Conservation (phyloP, 1,139 yeast species). For the Yamadazyma dendronema region DNA sequence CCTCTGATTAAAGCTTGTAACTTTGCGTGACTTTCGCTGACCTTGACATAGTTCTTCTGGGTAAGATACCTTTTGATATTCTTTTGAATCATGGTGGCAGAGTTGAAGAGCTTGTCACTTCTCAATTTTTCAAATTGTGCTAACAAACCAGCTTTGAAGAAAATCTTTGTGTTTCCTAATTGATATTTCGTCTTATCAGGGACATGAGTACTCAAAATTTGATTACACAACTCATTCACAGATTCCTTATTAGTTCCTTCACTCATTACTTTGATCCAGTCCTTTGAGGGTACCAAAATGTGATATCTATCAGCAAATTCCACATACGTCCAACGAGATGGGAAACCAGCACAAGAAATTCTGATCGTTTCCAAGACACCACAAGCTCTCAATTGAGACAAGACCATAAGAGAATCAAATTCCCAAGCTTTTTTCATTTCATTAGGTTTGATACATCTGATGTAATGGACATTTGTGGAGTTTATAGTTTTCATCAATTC, state of each 20-base stretch:
- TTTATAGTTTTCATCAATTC: constrained; percentile 92
- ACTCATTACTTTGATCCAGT: constrained; percentile 64
- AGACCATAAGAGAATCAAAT: constrained; percentile 92
- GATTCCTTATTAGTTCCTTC: constrained; percentile 56
- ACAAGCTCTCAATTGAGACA: constrained; percentile 94
- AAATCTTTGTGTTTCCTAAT: constrained; percentile 84
- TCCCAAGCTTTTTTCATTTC: constrained; percentile 94
- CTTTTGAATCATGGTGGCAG: constrained; percentile 87
- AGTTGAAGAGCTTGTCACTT: constrained; percentile 68
- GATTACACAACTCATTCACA: constrained; percentile 63
- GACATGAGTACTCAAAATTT: constrained; percentile 62
- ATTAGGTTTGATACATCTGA: constrained; percentile 96
- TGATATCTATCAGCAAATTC: constrained; percentile 92
- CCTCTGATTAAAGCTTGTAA: constrained; percentile 71
- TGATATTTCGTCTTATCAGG: constrained; percentile 72
- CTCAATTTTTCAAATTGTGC: constrained; percentile 89
- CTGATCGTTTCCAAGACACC: constrained; percentile 97
- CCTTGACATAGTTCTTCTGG: constrained; percentile 60
- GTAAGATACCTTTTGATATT: constrained; percentile 66
- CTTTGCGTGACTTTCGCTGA: constrained; percentile 51
- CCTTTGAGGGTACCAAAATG: constrained; percentile 68
- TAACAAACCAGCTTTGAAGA: constrained; percentile 94
- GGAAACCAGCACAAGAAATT: constrained; percentile 97
- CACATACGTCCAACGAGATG: constrained; percentile 92
- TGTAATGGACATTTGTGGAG: constrained; percentile 93